Percentiles rank a stretch among this genome's conserved stretches.
Evolutionary conservation across 208 protist species (phyloP).

Genomic region (Spongospora subterranea): DNA sequence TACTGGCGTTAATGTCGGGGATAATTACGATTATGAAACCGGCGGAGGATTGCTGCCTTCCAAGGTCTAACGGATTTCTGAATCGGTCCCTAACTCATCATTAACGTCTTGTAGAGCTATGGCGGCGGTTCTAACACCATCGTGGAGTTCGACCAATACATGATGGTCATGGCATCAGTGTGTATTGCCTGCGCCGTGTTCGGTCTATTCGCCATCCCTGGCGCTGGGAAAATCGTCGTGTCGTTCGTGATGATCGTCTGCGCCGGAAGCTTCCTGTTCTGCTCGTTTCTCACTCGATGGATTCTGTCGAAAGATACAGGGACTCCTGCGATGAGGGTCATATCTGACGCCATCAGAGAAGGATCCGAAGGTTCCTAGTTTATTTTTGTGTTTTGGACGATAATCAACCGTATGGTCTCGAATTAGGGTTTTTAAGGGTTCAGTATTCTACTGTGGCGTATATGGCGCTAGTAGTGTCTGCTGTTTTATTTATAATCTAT

Average conservation of each 20-base stretch:
- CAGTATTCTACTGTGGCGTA: slow-evolving; percentile 67
- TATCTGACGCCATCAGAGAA: slow-evolving; percentile 71
- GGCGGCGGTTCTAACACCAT: neutral
- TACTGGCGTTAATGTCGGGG: neutral
- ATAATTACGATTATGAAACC: slow-evolving; percentile 48
- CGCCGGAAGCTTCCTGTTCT: slow-evolving; percentile 56
- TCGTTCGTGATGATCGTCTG: slow-evolving; percentile 59
- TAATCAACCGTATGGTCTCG: neutral
- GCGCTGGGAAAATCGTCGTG: slow-evolving; percentile 44
- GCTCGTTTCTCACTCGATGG: slow-evolving; percentile 51
- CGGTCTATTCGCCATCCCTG: neutral
- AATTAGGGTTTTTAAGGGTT: slow-evolving; percentile 65
- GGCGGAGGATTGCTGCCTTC: neutral
- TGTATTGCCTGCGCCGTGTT: neutral
- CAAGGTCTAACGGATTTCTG: neutral
- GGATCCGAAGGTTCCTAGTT: slow-evolving; percentile 65
- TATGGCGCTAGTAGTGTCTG: slow-evolving; percentile 64
- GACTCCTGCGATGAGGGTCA: slow-evolving; percentile 61
- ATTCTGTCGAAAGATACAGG: slow-evolving; percentile 56
- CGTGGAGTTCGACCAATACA: slow-evolving; percentile 54
- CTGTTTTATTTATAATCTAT: slow-evolving; percentile 69
- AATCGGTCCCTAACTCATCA: neutral
- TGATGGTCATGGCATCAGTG: neutral
- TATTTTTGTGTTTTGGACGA: neutral
- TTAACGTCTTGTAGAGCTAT: neutral